Evolutionary conservation across 352 stramenopile genomes (phyloP).

Genomic region (Phytophthora cajani): DNA sequence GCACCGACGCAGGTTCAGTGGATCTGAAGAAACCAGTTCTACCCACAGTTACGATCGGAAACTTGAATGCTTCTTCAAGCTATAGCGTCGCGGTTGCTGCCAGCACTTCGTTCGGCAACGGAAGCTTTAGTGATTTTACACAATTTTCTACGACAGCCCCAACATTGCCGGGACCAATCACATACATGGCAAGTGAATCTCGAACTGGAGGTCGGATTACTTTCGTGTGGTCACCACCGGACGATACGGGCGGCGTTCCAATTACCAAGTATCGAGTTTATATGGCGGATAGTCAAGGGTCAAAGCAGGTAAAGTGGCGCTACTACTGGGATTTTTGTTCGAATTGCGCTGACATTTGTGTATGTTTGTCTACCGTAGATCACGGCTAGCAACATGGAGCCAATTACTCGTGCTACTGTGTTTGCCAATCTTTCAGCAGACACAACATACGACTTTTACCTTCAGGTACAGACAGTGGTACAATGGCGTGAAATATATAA

Average conservation of each 20-base stretch:
- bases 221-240: conserved; percentile 49
- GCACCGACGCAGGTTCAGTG: conserved; percentile 5
- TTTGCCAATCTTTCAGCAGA: conserved; percentile 36
- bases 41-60: conserved; percentile 24
- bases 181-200: conserved; percentile 20
- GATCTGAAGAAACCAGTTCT: conserved; percentile 27
- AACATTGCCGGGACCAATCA: conserved; percentile 43
- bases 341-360: conserved; percentile 1
- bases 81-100: conserved; percentile 59
- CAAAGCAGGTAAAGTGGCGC: conserved; percentile 21
- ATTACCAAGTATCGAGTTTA: conserved; percentile 74
- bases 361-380: conserved; percentile 16
- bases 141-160: conserved; percentile 48
- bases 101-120: conserved; percentile 32
- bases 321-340: not conserved
- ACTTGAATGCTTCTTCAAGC: conserved; percentile 36
- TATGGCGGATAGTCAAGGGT: conserved; percentile 8
- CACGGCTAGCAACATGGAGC: conserved; percentile 17
- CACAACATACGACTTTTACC: conserved; percentile 48
- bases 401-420: conserved; percentile 19
- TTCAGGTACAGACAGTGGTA: conserved; percentile 48
- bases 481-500: not conserved
- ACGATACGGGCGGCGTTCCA: conserved; percentile 57
- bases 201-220: conserved; percentile 49
- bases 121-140: conserved; percentile 41